phyloP scores from a whole-genome alignment of 805 yeast species.

The Candida golubevii region DNA sequence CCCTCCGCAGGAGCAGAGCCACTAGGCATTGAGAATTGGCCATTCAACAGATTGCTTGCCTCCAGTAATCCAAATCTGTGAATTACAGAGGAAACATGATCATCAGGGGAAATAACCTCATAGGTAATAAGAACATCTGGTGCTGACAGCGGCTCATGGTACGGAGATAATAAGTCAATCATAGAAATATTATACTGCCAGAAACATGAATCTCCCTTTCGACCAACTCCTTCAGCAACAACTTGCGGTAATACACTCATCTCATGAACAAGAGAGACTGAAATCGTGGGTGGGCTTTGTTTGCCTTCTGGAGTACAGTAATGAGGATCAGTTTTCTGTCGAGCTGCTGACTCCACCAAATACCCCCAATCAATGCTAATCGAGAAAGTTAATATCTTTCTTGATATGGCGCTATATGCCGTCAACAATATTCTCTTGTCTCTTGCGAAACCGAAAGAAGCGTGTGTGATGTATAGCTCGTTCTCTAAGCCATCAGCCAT shows the following conservation, averaged over 20 bases:
- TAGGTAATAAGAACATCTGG: constrained; percentile 47
- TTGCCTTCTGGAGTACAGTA: constrained; percentile 46
- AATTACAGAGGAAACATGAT: constrained; percentile 17
- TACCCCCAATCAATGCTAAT: constrained; percentile 55
- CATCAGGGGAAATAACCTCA: constrained; percentile 17
- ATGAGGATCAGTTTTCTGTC: constrained; percentile 44
- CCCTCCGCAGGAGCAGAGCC: constrained; percentile 10
- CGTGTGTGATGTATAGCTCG: constrained; percentile 19
- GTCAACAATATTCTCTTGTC: constrained; percentile 45
- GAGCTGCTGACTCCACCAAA: constrained; percentile 43
- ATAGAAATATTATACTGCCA: constrained; percentile 5
- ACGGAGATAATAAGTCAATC: constrained; percentile 45
- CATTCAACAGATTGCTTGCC: constrained; percentile 21
- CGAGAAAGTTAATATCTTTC: constrained; percentile 38
- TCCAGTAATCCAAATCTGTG: constrained; percentile 27
- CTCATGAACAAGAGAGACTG: constrained; percentile 29
- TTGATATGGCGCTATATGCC: constrained; percentile 34
- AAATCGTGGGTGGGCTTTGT: constrained; percentile 39
- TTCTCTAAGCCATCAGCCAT: constrained; percentile 9
- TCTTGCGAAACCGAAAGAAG: constrained; percentile 51
- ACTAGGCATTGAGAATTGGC: constrained; percentile 28
- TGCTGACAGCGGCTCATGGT: constrained; percentile 36
- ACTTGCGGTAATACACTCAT: constrained; percentile 16
- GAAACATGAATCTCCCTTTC: not conserved
- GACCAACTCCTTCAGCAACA: not conserved